phyloP scores from a whole-genome alignment of 2,329 filamentous ascomycete genomes.

The Calonectria fujianensis region DNA sequence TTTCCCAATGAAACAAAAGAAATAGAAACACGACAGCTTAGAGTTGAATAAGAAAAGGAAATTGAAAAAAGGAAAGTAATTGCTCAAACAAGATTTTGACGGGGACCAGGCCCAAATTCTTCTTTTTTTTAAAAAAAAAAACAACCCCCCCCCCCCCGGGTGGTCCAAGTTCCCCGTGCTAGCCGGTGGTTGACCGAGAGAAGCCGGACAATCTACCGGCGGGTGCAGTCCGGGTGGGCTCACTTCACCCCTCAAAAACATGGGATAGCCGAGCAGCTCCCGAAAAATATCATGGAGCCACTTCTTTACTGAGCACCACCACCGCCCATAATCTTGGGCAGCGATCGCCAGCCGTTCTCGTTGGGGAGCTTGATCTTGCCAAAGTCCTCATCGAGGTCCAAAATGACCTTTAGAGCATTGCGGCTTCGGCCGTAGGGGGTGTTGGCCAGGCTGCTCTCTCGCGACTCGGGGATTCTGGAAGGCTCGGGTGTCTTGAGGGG shows the following conservation, averaged over 20 bases:
- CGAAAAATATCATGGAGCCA: slow-evolving; percentile 40
- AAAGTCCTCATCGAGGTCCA: slow-evolving; percentile 96
- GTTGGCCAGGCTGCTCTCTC: slow-evolving; percentile 58
- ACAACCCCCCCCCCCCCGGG: too few species aligned
- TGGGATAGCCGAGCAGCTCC: slow-evolving; percentile 51
- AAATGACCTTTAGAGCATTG: slow-evolving; percentile 95
- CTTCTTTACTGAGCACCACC: slow-evolving; percentile 54
- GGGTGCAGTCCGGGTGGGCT: slow-evolving; percentile 42
- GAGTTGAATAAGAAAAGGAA: slow-evolving; percentile 18
- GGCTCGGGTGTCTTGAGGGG: slow-evolving; percentile 78
- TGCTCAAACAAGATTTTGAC: slow-evolving; percentile 22
- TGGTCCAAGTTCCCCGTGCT: slow-evolving; percentile 29
- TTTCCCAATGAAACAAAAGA: slow-evolving; percentile 28
- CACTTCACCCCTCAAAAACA: slow-evolving; percentile 39
- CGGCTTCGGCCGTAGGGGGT: slow-evolving; percentile 79
- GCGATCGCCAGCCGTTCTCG: slow-evolving; percentile 71
- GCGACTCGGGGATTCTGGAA: slow-evolving; percentile 67
- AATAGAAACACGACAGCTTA: slow-evolving; percentile 21
- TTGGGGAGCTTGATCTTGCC: slow-evolving; percentile 80
- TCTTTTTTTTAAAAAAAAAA: slow-evolving; percentile 2
- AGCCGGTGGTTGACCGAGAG: slow-evolving; percentile 36
- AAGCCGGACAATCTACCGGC: slow-evolving; percentile 46
- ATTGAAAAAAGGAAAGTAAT: slow-evolving; percentile 10
- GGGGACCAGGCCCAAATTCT: slow-evolving; percentile 4
- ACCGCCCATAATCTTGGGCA: slow-evolving; percentile 71